Conservation (phyloP, 164 flowering plant species). For the Malania oleifera region DNA sequence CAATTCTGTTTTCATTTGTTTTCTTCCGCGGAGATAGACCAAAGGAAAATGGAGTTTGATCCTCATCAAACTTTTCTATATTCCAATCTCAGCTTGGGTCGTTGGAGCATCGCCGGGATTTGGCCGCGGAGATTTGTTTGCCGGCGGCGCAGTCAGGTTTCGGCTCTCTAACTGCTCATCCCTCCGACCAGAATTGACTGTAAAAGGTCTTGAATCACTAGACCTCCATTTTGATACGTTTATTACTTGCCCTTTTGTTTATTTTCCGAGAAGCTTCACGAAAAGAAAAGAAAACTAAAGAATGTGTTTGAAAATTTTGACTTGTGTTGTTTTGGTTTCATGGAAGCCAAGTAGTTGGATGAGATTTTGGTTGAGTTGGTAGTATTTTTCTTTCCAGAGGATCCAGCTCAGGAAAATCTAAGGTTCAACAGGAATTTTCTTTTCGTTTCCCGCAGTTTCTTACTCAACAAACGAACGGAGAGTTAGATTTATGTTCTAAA, state of each 20-base stretch:
- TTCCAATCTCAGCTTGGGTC: conserved; percentile 3
- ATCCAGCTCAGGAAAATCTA: not conserved
- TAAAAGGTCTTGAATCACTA: not conserved
- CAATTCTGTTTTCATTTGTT: no score
- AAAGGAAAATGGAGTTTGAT: not conserved
- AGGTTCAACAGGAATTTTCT: not conserved
- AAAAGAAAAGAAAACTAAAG: not conserved
- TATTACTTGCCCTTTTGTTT: not conserved
- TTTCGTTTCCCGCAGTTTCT: not conserved
- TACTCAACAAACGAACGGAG: not conserved
- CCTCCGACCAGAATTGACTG: not conserved
- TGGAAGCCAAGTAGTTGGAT: no score
- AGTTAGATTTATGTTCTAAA: not conserved
- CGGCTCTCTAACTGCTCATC: conserved; percentile 2
- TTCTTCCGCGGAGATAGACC: no score
- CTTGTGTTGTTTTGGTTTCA: not conserved
- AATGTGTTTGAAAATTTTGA: no score
- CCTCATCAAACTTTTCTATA: not conserved
- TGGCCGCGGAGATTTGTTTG: not conserved
- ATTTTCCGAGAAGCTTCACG: not conserved
- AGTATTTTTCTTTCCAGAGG: not conserved
- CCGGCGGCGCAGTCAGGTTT: conserved; percentile 12
- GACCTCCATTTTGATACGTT: no score
- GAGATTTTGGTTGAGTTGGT: not conserved
- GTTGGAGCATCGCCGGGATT: conserved; percentile 8